A percentile compares a stretch with the other conserved stretches of the same genome.
Conservation (phyloP, 345 rosid species). For the Syzygium aqueum region DNA sequence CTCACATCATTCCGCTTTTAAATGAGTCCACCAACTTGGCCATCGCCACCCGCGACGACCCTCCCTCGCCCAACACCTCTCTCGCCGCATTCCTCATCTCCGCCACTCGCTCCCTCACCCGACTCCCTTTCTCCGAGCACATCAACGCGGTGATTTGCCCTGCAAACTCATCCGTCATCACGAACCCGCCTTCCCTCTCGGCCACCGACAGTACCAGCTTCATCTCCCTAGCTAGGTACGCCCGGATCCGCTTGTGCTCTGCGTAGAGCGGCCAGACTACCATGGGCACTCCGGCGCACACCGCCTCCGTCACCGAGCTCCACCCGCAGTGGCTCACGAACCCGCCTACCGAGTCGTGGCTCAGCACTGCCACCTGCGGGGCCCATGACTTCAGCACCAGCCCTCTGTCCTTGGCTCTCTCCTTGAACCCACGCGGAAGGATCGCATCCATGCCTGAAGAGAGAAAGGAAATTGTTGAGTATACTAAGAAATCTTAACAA, state of each 20-base stretch:
- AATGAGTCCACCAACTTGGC: not conserved
- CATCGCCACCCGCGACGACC: constrained; percentile 1
- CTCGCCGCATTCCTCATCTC: not conserved
- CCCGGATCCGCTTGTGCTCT: constrained; percentile 1
- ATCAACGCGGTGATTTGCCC: constrained; percentile 3
- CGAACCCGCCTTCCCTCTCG: not conserved
- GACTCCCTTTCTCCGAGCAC: not conserved
- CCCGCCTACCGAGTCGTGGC: constrained; percentile 23
- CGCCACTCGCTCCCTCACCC: not conserved
- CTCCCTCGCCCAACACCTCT: not conserved
- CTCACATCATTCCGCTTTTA: not conserved
- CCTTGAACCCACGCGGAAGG: constrained; percentile 18
- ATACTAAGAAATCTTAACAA: not conserved
- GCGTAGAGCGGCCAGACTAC: constrained; percentile 18
- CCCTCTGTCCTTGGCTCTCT: constrained; percentile 7
- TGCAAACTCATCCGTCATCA: constrained; percentile 4
- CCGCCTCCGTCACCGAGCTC: constrained; percentile 32
- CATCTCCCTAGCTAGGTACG: not conserved
- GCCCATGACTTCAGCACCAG: constrained; percentile 31
- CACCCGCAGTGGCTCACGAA: constrained; percentile 39
- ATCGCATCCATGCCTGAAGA: not conserved
- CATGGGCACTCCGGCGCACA: constrained; percentile 15
- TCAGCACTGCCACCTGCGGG: constrained; percentile 21
- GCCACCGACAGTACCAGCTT: not conserved
- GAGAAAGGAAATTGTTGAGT: not conserved